Evolutionary conservation across 1,284 basidiomycete species (phyloP).

Genomic region (Ceraceosorus guamensis): DNA sequence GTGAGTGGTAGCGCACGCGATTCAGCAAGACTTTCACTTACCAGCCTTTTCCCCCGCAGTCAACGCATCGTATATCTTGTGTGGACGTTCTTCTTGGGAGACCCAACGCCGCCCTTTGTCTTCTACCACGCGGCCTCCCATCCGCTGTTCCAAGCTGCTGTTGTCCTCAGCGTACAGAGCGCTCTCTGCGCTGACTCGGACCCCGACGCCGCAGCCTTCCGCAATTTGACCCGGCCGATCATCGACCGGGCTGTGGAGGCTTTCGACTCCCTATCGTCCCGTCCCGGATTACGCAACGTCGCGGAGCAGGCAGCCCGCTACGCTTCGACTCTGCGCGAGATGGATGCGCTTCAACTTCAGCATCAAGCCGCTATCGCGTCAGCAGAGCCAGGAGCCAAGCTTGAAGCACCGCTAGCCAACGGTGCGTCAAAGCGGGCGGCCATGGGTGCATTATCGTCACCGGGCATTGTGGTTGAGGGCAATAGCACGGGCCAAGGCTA

Average conservation of each 20-base stretch:
- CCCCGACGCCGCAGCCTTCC: background rate
- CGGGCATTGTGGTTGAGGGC: background rate
- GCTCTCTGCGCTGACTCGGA: background rate
- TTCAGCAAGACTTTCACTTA: too few species aligned
- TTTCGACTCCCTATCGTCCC: conserved; percentile 22
- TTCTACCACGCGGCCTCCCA: conserved; percentile 30
- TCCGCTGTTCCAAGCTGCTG: conserved; percentile 31
- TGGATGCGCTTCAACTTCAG: background rate
- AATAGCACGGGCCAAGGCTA: conserved; percentile 1
- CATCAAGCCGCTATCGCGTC: background rate
- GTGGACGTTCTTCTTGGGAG: background rate
- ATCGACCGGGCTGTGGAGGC: conserved; percentile 31
- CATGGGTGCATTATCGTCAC: background rate
- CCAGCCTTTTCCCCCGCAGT: background rate
- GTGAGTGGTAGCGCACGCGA: background rate
- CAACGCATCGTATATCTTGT: conserved; percentile 8
- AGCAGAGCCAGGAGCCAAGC: conserved; percentile 17
- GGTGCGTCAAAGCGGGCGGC: background rate
- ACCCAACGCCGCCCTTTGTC: conserved; percentile 10
- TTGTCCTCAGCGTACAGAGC: conserved; percentile 30
- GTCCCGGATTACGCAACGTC: conserved; percentile 22
- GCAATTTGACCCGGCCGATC: conserved; percentile 20
- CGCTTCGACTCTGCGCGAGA: conserved; percentile 23
- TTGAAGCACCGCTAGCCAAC: conserved; percentile 11
- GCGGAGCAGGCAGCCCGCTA: conserved; percentile 34